Base-by-base conservation (phyloP, 345 rosid species). In the Sisymbrium altissimum region DNA sequence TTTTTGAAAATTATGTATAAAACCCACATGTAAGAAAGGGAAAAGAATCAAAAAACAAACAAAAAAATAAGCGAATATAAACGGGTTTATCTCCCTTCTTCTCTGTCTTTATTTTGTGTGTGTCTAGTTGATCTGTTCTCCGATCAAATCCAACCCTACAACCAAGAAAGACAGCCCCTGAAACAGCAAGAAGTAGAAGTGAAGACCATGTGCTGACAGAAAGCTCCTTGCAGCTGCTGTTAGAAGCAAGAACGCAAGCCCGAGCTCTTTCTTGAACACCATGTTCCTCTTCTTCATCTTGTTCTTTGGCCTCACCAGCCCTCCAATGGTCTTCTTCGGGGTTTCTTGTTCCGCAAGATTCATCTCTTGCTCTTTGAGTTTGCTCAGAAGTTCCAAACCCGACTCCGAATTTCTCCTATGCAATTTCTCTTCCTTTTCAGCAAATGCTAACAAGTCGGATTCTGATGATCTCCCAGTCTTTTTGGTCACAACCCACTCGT, bases 401-500 rank as follows among this genome's bases (percentile, higher is more conserved):
- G 97, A 85, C 52, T 93, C 98, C 0, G 92, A 92, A 53, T 86
- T 79, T 79, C 93, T 85, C 72, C 92, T 82, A 4, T 48, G 83
- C 30, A 88, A 80, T 65, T 86, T 87, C 84, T 88, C 95, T 83
- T 92, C 97, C 77, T 87, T 82, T 63, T 90, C 93, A 2, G 89
- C 95, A 3, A 90, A 79, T 1, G 97, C 96, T 62, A 90, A 4
- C 19, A 92, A 74, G 66, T 92, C 95, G 0, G 96, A 88, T 44
- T 92, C 98, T 0, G 98, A 92, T 58, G 98, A 84, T 76, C 97
- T 79, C 2, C 98, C 98, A 1, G 93, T 88, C 68, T 92, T 92
- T 82, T 93, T 90, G 4, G 98, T 90, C 45, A 93, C 98, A 3
- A 88, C 90, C 97, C 93, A 90, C 60, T 93, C 97, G 7, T 92